Conservation (phyloP, 352 stramenopile genomes). For the Elongisporangium anandrum region DNA sequence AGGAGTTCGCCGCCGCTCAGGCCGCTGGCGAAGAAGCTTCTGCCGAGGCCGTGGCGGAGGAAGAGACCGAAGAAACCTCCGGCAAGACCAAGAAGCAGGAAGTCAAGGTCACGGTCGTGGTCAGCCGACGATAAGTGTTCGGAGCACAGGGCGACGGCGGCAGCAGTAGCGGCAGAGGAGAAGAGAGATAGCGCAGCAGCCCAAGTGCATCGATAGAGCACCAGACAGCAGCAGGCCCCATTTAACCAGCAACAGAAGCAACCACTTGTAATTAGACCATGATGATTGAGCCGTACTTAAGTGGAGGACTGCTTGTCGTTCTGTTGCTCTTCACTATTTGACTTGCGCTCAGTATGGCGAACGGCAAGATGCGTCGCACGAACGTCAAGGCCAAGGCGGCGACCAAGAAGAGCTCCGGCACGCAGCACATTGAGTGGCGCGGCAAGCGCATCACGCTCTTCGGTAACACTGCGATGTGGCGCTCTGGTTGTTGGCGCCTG, state of each 20-base stretch:
- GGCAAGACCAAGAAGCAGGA: constrained; percentile 52
- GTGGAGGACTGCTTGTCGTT: too few relatives aligned
- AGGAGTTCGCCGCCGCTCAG: constrained; percentile 47
- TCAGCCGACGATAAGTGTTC: constrained; percentile 56
- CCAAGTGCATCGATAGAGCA: too few relatives aligned
- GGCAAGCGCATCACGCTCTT: constrained; percentile 69
- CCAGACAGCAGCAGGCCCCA: not conserved
- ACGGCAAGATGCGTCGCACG: constrained; percentile 15
- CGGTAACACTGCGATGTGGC: constrained; percentile 22
- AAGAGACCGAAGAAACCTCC: constrained; percentile 17
- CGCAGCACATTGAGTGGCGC: constrained; percentile 62
- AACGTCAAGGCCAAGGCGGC: constrained; percentile 9
- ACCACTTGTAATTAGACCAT: not conserved
- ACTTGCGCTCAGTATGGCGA: not conserved
- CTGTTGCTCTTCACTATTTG: not conserved
- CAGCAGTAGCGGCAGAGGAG: constrained; percentile 11
- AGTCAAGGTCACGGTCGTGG: constrained; percentile 52
- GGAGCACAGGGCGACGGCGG: not conserved
- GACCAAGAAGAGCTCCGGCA: constrained; percentile 6
- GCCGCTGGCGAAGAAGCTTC: constrained; percentile 14
- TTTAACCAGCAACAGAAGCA: constrained; percentile 6
- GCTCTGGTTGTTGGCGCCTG: not conserved
- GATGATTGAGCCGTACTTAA: not conserved
- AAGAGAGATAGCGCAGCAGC: constrained; percentile 1
- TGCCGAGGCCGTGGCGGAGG: constrained; percentile 8